Evolutionary conservation across 495 filamentous ascomycete genomes (phyloP).

Genomic region (Neurospora intermedia): DNA sequence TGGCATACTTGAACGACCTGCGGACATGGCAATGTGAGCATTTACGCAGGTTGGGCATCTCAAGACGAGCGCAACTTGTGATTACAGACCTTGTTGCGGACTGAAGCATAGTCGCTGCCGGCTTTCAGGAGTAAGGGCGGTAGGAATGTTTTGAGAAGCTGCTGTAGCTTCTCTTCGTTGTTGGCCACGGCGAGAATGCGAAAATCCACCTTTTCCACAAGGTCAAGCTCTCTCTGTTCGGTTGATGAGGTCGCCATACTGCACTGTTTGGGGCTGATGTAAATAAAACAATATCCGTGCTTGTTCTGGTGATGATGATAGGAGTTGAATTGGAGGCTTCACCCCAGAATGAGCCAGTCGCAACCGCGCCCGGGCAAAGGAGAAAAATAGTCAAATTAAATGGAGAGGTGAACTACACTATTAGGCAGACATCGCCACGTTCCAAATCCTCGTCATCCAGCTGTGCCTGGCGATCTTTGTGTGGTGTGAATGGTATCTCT

Average conservation of each 20-base stretch:
- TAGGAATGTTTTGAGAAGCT: slow-evolving; percentile 68
- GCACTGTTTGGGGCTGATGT: neutral
- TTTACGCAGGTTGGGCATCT: neutral
- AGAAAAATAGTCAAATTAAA: neutral
- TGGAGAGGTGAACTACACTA: neutral
- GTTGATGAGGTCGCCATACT: slow-evolving; percentile 23
- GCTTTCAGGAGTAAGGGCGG: slow-evolving; percentile 75
- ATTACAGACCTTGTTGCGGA: slow-evolving; percentile 66
- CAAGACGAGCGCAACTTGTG: neutral
- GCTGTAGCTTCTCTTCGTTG: slow-evolving; percentile 69
- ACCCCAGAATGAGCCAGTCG: neutral
- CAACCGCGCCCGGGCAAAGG: neutral
- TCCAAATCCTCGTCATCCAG: neutral
- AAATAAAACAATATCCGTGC: neutral
- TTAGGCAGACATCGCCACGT: neutral
- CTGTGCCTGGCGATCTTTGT: neutral
- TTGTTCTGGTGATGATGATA: neutral
- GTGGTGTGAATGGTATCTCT: neutral
- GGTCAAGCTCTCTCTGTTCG: slow-evolving; percentile 68
- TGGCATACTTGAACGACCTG: slow-evolving; percentile 64
- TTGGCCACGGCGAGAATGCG: slow-evolving; percentile 71
- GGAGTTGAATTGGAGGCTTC: neutral
- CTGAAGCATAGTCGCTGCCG: slow-evolving; percentile 63
- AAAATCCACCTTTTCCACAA: slow-evolving; percentile 85
- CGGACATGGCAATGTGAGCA: neutral